Base-by-base conservation (phyloP, 345 rosid genomes). In the Balakata baccata region DNA sequence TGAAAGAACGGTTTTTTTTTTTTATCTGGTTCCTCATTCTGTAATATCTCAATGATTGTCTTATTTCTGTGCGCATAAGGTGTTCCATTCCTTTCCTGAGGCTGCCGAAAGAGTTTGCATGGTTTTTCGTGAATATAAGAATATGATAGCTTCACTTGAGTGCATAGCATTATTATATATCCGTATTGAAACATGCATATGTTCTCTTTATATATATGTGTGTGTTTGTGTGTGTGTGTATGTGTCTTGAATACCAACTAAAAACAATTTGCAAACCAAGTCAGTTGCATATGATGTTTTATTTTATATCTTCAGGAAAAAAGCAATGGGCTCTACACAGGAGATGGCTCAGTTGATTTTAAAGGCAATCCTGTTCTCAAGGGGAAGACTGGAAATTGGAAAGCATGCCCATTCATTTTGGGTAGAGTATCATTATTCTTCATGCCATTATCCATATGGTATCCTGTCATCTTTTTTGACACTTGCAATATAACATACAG, bases 331-430 rank as follows among this genome's bases (percentile, higher is more conserved):
- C 76, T 83, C 64, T 87, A 87, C 82, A 91, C 98, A 7, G 88
- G 96, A 81, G 99, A 95, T 89, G 97, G 98, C 77, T 92, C 99
- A 0, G 97, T 95, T 54, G 96, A 91, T 74, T 7, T 87, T 51
- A 50, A 80, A 3, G 97, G 98, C 64, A 84, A 89, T 39, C 96
- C 90, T 47, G 88, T 91, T 73, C 82, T 92, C 78, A 92, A 89
- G 87, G 79, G 86, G 78, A 92, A 81, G 11, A 91, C 96, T 41
- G 98, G 98, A 38, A 92, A 87, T 60, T 95, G 98, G 99, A 91
- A 80, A 92, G 99, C 97, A 49, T 92, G 98, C 75, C 94, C 98
- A 22, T 95, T 92, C 79, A 95, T 95, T 78, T 79, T 95, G 71
- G 95, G 98, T 93, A 78, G 50, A 18, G n/a, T 74, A 51, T 60